phyloP scores from a whole-genome alignment of 768 basidiomycete species.

The Tulasnella sp. region DNA sequence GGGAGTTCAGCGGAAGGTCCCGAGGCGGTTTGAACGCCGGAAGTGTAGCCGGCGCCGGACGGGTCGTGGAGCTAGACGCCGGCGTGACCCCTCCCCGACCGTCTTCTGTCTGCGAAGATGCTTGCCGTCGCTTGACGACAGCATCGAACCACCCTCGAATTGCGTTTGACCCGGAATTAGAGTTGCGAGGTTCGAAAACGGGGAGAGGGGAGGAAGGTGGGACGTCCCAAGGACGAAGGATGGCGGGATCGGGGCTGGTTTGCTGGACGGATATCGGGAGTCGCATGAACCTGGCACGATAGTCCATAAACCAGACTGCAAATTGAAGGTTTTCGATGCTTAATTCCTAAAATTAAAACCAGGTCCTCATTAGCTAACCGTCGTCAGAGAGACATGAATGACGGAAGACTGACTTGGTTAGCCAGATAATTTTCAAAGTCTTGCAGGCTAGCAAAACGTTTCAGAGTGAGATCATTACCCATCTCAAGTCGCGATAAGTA shows the following conservation, averaged over 20 bases:
- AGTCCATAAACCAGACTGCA: conserved; percentile 49
- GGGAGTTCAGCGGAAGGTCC: neutral
- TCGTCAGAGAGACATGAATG: neutral
- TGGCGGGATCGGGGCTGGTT: conserved; percentile 24
- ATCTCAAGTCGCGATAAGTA: too few species aligned
- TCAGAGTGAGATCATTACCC: neutral
- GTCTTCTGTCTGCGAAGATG: neutral
- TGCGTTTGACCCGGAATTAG: neutral
- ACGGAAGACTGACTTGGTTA: conserved; percentile 27
- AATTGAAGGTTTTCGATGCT: conserved; percentile 47
- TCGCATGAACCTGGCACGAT: conserved; percentile 46
- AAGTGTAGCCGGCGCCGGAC: neutral
- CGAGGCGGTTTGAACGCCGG: neutral
- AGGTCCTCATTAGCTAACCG: neutral
- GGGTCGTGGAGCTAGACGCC: neutral
- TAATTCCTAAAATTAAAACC: conserved; percentile 40
- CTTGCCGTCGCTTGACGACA: conserved; percentile 3
- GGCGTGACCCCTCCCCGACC: neutral
- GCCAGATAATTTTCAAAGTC: conserved; percentile 43
- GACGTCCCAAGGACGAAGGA: neutral
- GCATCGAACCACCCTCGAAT: neutral
- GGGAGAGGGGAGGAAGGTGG: neutral
- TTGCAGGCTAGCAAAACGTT: conserved; percentile 39
- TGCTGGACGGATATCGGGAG: conserved; percentile 34
- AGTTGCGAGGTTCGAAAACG: neutral